Evolutionary conservation across 2,329 filamentous ascomycete species (phyloP).

Genomic region (Pseudonectria buxi): DNA sequence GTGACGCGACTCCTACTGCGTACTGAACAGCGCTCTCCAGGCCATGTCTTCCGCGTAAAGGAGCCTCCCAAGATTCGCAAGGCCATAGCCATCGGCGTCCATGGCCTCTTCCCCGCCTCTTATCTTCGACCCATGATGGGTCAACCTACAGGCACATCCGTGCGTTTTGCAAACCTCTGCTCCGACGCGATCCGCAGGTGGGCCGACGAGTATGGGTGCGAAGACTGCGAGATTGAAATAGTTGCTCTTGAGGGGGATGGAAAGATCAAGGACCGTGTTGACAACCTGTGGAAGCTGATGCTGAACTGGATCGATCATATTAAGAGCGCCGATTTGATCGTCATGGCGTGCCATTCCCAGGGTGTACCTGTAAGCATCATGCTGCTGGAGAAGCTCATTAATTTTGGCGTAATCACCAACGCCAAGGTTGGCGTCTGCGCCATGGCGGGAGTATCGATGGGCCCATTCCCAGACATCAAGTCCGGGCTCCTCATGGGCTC

Average conservation of each 20-base stretch:
- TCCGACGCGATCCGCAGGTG: constrained; percentile 79
- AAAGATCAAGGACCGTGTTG: constrained; percentile 80
- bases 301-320: constrained; percentile 94
- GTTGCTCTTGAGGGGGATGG: constrained; percentile 93
- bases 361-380: constrained; percentile 92
- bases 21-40: constrained; percentile 49
- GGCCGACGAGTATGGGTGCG: constrained; percentile 66
- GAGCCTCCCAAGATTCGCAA: constrained; percentile 69
- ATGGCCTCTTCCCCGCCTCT: constrained; percentile 86
- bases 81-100: constrained; percentile 87
- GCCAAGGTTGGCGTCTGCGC: constrained; percentile 80
- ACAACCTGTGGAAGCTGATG: constrained; percentile 88
- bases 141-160: constrained; percentile 89
- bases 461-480: constrained; percentile 88
- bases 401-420: constrained; percentile 73
- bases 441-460: constrained; percentile 86
- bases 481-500: constrained; percentile 83
- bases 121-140: constrained; percentile 86
- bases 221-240: constrained; percentile 80
- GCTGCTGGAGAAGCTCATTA: constrained; percentile 85
- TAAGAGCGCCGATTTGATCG: constrained; percentile 76
- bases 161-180: constrained; percentile 83
- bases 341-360: constrained; percentile 92
- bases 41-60: constrained; percentile 66
- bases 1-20: constrained; percentile 52